Evolutionary conservation across 2,329 filamentous ascomycete species (phyloP).

Genomic region (Diaporthe ilicicola): DNA sequence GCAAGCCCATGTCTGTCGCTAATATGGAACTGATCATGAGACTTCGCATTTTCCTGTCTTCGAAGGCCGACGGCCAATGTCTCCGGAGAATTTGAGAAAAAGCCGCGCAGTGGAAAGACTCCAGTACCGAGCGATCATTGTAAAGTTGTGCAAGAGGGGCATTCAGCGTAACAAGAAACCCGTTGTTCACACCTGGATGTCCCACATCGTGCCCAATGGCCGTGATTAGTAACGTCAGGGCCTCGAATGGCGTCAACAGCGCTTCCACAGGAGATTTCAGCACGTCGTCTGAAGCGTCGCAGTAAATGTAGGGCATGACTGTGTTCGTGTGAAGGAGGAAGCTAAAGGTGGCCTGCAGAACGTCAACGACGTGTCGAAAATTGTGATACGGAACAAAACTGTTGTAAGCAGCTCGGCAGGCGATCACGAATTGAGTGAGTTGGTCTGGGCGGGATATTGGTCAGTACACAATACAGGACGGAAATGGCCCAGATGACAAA

Average conservation of each 20-base stretch:
- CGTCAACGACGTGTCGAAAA: conserved; percentile 96
- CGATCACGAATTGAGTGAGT: conserved; percentile 84
- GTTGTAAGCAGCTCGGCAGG: conserved; percentile 94
- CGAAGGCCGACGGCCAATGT: conserved; percentile 87
- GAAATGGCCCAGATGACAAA: background rate
- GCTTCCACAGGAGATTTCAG: conserved; percentile 72
- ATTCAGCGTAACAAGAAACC: conserved; percentile 91
- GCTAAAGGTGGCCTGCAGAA: conserved; percentile 90
- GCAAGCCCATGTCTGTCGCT: conserved; percentile 95
- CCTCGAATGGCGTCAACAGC: conserved; percentile 86
- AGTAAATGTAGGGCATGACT: conserved; percentile 68
- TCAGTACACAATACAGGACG: conserved; percentile 47
- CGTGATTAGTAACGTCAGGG: conserved; percentile 86
- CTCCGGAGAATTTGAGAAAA: conserved; percentile 94
- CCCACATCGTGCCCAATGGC: conserved; percentile 99
- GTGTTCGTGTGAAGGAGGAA: conserved; percentile 85
- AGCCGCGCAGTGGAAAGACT: conserved; percentile 96
- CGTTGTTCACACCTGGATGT: conserved; percentile 97
- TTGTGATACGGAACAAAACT: conserved; percentile 97
- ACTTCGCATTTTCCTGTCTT: conserved; percentile 80
- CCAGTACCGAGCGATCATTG: conserved; percentile 95
- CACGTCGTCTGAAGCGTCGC: conserved; percentile 46
- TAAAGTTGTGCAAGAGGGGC: conserved; percentile 94
- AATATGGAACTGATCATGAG: conserved; percentile 98
- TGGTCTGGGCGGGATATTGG: conserved; percentile 65